phyloP scores from a whole-genome alignment of 805 yeast genomes.

The Isabelozyma gotoi region DNA sequence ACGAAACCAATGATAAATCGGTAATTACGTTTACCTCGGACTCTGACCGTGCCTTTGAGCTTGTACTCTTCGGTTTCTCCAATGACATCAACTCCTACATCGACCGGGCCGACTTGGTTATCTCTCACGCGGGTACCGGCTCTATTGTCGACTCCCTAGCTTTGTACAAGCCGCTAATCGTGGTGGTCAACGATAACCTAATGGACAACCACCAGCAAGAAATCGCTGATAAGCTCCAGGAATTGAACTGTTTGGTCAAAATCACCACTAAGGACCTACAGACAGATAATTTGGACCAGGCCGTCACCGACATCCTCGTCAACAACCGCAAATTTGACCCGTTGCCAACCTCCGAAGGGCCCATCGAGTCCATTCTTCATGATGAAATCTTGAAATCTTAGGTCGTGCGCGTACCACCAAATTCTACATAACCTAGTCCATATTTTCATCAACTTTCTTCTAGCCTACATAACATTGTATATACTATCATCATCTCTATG shows the following conservation, averaged over 20 bases:
- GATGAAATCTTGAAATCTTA: not conserved
- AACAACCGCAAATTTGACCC: not conserved
- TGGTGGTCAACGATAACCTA: slow-evolving; percentile 67
- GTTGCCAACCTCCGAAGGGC: not conserved
- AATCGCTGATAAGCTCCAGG: slow-evolving; percentile 46
- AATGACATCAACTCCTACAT: slow-evolving; percentile 37
- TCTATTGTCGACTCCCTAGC: slow-evolving; percentile 80
- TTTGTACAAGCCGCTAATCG: slow-evolving; percentile 54
- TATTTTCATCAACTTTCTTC: not conserved
- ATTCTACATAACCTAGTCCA: not conserved
- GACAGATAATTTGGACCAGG: not conserved
- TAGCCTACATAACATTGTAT: too few relatives aligned
- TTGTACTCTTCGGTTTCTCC: slow-evolving; percentile 29
- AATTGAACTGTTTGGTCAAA: not conserved
- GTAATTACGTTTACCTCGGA: slow-evolving; percentile 2
- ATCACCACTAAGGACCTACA: not conserved
- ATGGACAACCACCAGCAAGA: slow-evolving; percentile 88
- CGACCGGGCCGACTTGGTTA: slow-evolving; percentile 52
- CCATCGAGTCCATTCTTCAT: not conserved
- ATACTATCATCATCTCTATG: too few relatives aligned
- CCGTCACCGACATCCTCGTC: not conserved
- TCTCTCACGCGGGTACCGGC: slow-evolving; percentile 93
- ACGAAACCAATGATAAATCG: not conserved
- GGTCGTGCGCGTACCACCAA: not conserved
- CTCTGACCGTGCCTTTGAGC: slow-evolving; percentile 5